A percentile compares a stretch with the other conserved stretches of the same genome.
Conservation (phyloP, 441 rosid genomes). For the Pelargonium myrrhifolium region DNA sequence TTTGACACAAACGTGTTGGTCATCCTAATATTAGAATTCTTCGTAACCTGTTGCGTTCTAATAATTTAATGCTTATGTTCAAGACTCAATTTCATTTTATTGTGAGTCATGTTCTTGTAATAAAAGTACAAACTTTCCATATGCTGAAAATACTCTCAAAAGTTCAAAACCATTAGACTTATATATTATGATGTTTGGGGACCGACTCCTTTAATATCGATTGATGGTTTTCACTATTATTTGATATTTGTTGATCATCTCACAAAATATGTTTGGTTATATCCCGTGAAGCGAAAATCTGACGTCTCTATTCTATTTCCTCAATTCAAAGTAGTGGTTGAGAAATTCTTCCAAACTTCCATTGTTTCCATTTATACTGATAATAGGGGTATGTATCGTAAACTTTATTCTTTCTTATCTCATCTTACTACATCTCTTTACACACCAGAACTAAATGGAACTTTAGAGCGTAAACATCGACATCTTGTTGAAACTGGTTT, state of each 20-base stretch:
- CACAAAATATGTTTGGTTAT: constrained; percentile 8
- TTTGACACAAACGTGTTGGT: constrained; percentile 18
- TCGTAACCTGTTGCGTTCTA: not conserved
- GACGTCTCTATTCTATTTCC: not conserved
- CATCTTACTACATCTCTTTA: not conserved
- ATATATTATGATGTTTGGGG: constrained; percentile 1
- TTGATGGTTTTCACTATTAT: not conserved
- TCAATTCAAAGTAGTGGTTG: constrained; percentile 6
- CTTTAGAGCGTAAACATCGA: not conserved
- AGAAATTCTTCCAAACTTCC: constrained; percentile 2
- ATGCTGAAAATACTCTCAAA: not conserved
- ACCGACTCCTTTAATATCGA: not conserved
- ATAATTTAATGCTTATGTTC: constrained; percentile 3
- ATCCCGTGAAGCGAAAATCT: constrained; percentile 8
- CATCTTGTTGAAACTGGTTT: constrained; percentile 3
- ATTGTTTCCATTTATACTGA: too few species aligned
- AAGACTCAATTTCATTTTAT: not conserved
- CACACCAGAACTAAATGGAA: constrained; percentile 9
- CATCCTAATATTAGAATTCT: constrained; percentile 17
- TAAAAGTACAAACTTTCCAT: not conserved
- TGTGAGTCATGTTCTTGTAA: constrained; percentile 4
- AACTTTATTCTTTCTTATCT: not conserved
- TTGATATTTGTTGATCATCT: constrained; percentile 8
- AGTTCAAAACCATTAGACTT: not conserved
- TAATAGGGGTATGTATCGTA: too few species aligned